Base-by-base conservation (phyloP, 305 asterid species). In the Fraxinus greggii region DNA sequence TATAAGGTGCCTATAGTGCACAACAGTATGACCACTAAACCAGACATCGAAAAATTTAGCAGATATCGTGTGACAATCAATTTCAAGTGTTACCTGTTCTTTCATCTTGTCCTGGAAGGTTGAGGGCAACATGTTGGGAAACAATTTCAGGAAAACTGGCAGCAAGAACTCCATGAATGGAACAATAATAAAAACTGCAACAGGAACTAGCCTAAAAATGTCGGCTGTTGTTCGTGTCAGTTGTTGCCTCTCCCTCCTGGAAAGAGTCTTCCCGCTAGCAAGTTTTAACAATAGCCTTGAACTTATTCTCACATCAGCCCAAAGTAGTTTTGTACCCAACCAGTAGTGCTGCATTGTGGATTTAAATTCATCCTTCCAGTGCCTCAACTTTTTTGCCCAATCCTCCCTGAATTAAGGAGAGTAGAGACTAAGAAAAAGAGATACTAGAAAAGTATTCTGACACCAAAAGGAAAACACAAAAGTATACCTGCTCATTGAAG, bases 81-180 rank as follows among this genome's bases (percentile, higher is more conserved):
- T 24, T 79, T 76, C 72, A 80, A 38, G 45, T 54, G 28, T 75
- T 86, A 93, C 99, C 98, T 95, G 96, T 86, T 94, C 98, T 88
- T 95, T 95, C 99, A 95, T 95, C 94, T 93, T 93, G 89, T 95
- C 98, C 91, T 95, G 97, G 91, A 95, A 95, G 86, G 99, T 95
- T 72, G 99, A 95, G 6, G 99, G 99, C 82, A 95, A 84, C 99
- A 95, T 94, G 90, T 95, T 94, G 61, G 99, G 99, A 75, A 95
- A 95, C 90, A 95, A 78, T 83, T 93, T 93, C 89, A 95, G 92
- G 92, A 92, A 91, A 54, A 93, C 98, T 3, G 99, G 99, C 82
- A 95, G 91, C 95, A 95, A 90, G 86, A 95, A 90, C 87, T 95
- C 98, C 99, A 95, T 95, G 88, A 95, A 95, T n/a, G 99, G 99